Percentiles rank a stretch among this genome's conserved stretches.
Conservation (phyloP, 768 basidiomycete genomes). For the Hygrophorus russula region DNA sequence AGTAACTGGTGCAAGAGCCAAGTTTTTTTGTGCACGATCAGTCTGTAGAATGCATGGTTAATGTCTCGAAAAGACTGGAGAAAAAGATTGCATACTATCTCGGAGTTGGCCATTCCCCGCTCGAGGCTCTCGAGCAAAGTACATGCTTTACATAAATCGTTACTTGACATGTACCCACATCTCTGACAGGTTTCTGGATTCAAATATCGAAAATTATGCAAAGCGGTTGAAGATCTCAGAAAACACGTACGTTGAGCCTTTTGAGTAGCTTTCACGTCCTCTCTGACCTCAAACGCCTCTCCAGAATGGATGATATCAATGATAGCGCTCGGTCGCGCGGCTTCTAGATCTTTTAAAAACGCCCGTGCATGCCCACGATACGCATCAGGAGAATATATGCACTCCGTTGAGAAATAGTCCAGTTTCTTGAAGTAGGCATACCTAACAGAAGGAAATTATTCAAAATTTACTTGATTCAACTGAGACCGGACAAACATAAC, state of each 20-base stretch:
- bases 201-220: slow-evolving; percentile 6
- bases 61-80: slow-evolving; percentile 1
- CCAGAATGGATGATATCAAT: slow-evolving; percentile 98
- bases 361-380: slow-evolving; percentile 93
- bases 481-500: slow-evolving; percentile 61
- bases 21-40: too few species aligned
- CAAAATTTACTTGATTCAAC: slow-evolving; percentile 2
- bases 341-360: slow-evolving; percentile 93
- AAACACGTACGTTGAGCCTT: slow-evolving; percentile 67
- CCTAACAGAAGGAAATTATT: slow-evolving; percentile 32
- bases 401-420: slow-evolving; percentile 98
- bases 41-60: neutral
- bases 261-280: slow-evolving; percentile 75
- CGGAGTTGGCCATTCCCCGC: slow-evolving; percentile 58
- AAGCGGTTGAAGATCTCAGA: neutral
- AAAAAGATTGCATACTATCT: slow-evolving; percentile 36
- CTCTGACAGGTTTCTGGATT: slow-evolving; percentile 74
- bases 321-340: slow-evolving; percentile 86
- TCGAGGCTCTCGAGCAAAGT: slow-evolving; percentile 85
- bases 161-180: slow-evolving; percentile 94
- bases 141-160: slow-evolving; percentile 94
- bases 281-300: slow-evolving; percentile 79
- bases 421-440: slow-evolving; percentile 99
- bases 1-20: too few species aligned
- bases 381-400: slow-evolving; percentile 97